These are phyloP conservation scores for Aspergillus indologenus DNA, from an alignment of 495 filamentous ascomycete genomes.

Conservation along the genomic window DNA sequence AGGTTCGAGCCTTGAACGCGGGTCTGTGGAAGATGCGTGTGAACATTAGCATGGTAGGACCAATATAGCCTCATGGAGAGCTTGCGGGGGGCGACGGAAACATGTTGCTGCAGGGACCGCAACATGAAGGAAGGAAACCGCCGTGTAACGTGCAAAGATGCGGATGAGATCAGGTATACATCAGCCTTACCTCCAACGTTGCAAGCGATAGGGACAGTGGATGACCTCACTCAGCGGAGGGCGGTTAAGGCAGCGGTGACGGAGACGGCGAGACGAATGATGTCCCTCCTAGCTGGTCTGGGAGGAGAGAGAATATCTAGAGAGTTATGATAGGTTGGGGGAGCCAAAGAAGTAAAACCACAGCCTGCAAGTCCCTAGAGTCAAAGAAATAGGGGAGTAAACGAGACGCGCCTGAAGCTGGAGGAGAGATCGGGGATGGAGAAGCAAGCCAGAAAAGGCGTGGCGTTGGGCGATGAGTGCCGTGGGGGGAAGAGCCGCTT, in stretches of 20 bases:
- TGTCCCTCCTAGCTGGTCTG: neutral
- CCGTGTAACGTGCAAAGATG: neutral
- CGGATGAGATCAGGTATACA: neutral
- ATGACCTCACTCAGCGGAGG: slow-evolving; percentile 14
- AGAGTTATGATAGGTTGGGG: neutral
- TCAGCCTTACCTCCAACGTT: neutral
- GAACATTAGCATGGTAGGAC: neutral
- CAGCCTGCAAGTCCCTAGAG: neutral
- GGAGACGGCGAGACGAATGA: slow-evolving; percentile 7
- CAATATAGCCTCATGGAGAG: neutral
- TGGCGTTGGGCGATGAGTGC: slow-evolving; percentile 34
- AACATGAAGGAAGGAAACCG: neutral
- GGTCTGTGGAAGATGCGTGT: neutral
- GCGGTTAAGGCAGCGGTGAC: slow-evolving; percentile 15
- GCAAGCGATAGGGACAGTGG: neutral
- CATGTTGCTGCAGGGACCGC: neutral
- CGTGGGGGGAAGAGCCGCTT: slow-evolving; percentile 23
- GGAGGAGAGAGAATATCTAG: neutral
- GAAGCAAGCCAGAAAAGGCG: slow-evolving; percentile 24
- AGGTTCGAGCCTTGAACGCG: slow-evolving; percentile 5
- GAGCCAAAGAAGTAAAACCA: neutral
- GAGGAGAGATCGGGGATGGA: neutral
- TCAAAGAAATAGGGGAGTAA: neutral
- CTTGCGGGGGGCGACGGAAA: neutral
- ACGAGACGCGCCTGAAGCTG: slow-evolving; percentile 3